These are phyloP conservation scores for Luffa aegyptiaca DNA, from an alignment of 306 rosid genomes.

Conservation along the genomic window DNA sequence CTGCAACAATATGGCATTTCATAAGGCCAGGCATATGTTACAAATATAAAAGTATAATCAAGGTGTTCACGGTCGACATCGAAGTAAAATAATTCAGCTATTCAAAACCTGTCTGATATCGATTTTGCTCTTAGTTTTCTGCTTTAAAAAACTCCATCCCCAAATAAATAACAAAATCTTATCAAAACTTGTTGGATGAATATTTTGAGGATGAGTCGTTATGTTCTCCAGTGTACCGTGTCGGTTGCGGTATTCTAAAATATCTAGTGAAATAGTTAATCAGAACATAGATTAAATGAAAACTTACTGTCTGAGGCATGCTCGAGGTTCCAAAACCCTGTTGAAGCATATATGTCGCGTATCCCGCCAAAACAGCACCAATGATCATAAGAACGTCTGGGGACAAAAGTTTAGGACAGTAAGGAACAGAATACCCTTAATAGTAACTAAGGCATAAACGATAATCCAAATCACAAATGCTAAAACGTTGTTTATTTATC, in stretches of 20 bases:
- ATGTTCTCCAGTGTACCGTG: background rate
- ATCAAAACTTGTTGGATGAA: background rate
- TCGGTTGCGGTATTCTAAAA: background rate
- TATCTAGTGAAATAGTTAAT: background rate
- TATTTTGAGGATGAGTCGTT: background rate
- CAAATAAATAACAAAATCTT: background rate
- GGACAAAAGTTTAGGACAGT: slow-evolving; percentile 14
- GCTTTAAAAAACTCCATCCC: background rate
- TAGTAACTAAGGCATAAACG: background rate
- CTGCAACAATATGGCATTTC: slow-evolving; percentile 16
- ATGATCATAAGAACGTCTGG: slow-evolving; percentile 83
- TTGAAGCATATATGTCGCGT: slow-evolving; percentile 78
- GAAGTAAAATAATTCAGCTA: background rate
- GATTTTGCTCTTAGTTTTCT: background rate
- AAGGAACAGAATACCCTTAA: background rate
- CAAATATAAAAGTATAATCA: slow-evolving; percentile 3
- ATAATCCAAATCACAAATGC: background rate
- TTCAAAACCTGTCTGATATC: background rate
- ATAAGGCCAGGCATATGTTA: slow-evolving; percentile 13
- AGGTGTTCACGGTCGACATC: background rate
- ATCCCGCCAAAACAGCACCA: slow-evolving; percentile 78
- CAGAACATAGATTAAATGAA: slow-evolving; percentile 4
- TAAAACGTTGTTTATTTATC: background rate
- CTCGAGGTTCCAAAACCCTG: slow-evolving; percentile 73
- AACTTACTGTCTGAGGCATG: slow-evolving; percentile 36